Evolutionary conservation across 2,329 filamentous ascomycete species (phyloP).

Genomic region (Cyclaneusma minus): DNA sequence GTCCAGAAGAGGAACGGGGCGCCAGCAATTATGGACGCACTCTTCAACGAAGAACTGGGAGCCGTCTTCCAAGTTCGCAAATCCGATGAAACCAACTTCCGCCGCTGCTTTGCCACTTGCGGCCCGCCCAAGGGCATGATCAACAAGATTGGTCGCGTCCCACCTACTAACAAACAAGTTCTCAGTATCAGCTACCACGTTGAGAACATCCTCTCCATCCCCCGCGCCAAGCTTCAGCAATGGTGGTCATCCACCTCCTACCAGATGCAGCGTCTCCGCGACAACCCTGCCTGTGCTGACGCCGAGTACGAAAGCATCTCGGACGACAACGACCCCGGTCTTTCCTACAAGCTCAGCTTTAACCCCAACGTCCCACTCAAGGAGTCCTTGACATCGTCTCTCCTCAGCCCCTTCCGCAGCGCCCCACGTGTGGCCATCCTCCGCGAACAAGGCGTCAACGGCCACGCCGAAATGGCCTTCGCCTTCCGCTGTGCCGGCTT

Average conservation of each 20-base stretch:
- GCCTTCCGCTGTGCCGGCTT: slow-evolving; percentile 87
- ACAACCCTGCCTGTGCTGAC: slow-evolving; percentile 78
- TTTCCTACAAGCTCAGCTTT: slow-evolving; percentile 72
- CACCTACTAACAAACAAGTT: slow-evolving; percentile 53
- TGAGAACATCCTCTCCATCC: slow-evolving; percentile 51
- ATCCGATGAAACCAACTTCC: slow-evolving; percentile 71
- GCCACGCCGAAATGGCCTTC: slow-evolving; percentile 95
- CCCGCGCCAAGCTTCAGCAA: slow-evolving; percentile 62
- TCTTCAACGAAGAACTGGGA: slow-evolving; percentile 95
- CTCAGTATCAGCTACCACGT: slow-evolving; percentile 61
- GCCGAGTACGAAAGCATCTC: slow-evolving; percentile 62
- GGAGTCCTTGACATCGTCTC: slow-evolving; percentile 46
- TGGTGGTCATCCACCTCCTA: slow-evolving; percentile 82
- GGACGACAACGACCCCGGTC: slow-evolving; percentile 64
- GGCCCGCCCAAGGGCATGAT: slow-evolving; percentile 71
- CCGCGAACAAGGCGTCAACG: slow-evolving; percentile 89
- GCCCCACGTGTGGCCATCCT: slow-evolving; percentile 75
- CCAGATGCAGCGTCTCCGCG: slow-evolving; percentile 78
- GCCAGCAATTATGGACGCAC: slow-evolving; percentile 48
- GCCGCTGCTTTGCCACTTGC: slow-evolving; percentile 79
- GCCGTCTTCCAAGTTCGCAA: slow-evolving; percentile 91
- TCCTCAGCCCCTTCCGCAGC: slow-evolving; percentile 36
- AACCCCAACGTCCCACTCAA: slow-evolving; percentile 53
- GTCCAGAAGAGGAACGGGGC: slow-evolving; percentile 45
- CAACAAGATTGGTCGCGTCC: slow-evolving; percentile 68